Evolutionary conservation across 495 filamentous ascomycete species (phyloP).

Genomic region (Massariosphaeria phaeospora): DNA sequence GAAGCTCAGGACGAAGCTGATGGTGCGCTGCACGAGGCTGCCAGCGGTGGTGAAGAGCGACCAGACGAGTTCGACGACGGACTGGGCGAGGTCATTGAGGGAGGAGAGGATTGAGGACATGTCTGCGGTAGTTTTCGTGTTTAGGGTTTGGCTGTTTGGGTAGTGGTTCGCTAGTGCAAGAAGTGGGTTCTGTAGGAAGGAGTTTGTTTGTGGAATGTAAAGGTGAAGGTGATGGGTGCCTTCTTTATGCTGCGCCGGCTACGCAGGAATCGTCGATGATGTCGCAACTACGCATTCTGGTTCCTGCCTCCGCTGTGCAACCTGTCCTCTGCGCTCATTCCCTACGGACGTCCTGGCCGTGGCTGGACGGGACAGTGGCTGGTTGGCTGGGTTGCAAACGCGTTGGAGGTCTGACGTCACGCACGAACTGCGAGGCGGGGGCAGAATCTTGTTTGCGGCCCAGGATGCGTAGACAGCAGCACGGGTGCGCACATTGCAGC

Average conservation of each 20-base stretch:
- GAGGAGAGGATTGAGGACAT: slow-evolving; percentile 29
- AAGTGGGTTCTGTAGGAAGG: neutral
- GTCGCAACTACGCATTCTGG: neutral
- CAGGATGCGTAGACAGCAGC: neutral
- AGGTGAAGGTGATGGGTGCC: neutral
- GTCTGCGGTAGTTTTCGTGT: neutral
- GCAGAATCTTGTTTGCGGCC: neutral
- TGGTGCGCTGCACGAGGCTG: slow-evolving; percentile 20
- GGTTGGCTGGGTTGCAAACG: neutral
- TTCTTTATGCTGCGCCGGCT: neutral
- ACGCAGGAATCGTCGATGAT: neutral
- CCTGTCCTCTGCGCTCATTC: neutral
- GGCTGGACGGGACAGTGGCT: neutral
- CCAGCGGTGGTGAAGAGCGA: slow-evolving; percentile 26
- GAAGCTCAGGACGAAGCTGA: slow-evolving; percentile 11
- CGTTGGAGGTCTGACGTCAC: neutral
- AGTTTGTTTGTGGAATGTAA: neutral
- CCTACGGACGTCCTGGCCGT: neutral
- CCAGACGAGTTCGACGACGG: slow-evolving; percentile 27
- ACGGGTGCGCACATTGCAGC: neutral
- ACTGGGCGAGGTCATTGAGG: slow-evolving; percentile 25
- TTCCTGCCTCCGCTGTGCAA: neutral
- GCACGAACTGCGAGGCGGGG: neutral
- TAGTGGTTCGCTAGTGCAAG: neutral
- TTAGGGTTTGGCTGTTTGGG: neutral